Percentiles rank a stretch among this genome's conserved stretches.
Conservation (phyloP, 768 basidiomycete species). For the Leccinum fibrillosum region DNA sequence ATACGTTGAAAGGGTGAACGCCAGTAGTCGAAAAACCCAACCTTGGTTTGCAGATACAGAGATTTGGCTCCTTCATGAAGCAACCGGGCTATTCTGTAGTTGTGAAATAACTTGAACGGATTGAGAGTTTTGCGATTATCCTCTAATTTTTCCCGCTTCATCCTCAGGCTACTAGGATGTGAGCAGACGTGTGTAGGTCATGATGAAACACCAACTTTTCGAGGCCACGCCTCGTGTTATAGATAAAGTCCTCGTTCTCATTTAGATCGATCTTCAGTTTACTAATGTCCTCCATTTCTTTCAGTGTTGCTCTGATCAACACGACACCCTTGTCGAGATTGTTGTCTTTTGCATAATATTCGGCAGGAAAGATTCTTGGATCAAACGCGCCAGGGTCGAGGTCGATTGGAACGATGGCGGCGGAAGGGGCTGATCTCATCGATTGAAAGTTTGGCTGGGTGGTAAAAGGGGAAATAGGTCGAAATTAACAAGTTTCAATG, state of each 20-base stretch:
- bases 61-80: slow-evolving; percentile 1
- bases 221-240: background rate
- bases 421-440: background rate
- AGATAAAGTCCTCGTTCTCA: background rate
- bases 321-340: too few species aligned
- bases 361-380: too few species aligned
- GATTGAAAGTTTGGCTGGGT: background rate
- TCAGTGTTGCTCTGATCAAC: too few species aligned
- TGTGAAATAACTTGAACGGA: background rate
- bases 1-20: too few species aligned
- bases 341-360: too few species aligned
- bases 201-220: too few species aligned
- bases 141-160: background rate
- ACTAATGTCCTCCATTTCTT: too few species aligned
- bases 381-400: background rate
- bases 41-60: background rate
- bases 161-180: background rate
- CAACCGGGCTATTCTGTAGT: background rate
- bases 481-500: too few species aligned
- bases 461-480: background rate
- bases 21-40: background rate
- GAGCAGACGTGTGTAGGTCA: background rate
- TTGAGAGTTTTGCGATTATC: background rate
- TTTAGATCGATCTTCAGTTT: too few species aligned
- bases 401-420: background rate